Conservation (phyloP, 2,329 filamentous ascomycete species). For the Parastagonospora nodorum region DNA sequence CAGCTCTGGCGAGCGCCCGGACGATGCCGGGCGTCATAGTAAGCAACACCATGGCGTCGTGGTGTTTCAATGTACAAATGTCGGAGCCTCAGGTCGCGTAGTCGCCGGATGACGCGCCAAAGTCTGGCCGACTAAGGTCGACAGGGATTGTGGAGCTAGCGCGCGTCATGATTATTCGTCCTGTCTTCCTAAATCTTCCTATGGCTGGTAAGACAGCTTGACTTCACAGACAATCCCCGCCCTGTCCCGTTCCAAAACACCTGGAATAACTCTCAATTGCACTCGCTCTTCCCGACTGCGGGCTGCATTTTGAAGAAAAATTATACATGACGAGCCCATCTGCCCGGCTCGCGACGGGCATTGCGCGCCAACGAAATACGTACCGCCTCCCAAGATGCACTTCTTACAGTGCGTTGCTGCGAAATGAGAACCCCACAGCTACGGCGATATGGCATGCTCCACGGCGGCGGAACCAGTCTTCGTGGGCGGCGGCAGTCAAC, state of each 20-base stretch:
- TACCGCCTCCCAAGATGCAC: conserved; percentile 33
- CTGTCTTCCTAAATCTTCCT: conserved; percentile 27
- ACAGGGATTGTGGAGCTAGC: conserved; percentile 14
- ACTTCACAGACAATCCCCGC: conserved; percentile 8
- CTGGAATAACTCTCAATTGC: conserved; percentile 31
- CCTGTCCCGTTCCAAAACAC: conserved; percentile 7
- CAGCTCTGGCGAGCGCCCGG: conserved; percentile 59
- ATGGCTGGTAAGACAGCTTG: conserved; percentile 15
- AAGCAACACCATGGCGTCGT: conserved; percentile 69
- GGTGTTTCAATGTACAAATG: conserved; percentile 4
- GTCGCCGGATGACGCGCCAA: conserved; percentile 4
- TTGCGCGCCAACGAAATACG: conserved; percentile 28
- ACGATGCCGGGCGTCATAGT: conserved; percentile 74
- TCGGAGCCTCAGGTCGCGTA: conserved; percentile 5
- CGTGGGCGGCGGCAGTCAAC: conserved; percentile 74
- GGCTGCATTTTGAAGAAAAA: neutral
- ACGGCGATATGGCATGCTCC: conserved; percentile 45
- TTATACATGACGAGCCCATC: conserved; percentile 39
- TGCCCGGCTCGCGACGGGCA: conserved; percentile 43
- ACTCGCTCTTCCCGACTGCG: conserved; percentile 5
- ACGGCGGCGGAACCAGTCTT: conserved; percentile 61
- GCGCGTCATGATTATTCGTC: conserved; percentile 37
- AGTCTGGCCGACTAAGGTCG: neutral
- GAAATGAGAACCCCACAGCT: conserved; percentile 17
- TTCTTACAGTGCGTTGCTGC: conserved; percentile 10